phyloP scores from a whole-genome alignment of 768 basidiomycete species.

The Psilocybe tampanensis region DNA sequence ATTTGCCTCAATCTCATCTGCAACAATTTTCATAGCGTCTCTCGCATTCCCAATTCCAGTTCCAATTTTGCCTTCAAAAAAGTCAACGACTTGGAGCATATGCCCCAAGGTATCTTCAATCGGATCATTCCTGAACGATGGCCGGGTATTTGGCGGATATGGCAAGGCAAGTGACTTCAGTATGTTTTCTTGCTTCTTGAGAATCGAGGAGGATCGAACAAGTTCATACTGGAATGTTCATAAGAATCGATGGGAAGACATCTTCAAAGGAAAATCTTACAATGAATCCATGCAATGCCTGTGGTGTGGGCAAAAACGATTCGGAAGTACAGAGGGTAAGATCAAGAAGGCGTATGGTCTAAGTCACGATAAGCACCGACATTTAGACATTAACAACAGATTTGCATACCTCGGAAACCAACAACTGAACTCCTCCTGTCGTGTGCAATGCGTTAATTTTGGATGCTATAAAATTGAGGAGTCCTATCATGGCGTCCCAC shows the following conservation, averaged over 20 bases:
- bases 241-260: neutral
- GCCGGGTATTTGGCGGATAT: conserved; percentile 24
- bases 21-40: conserved; percentile 58
- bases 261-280: conserved; percentile 39
- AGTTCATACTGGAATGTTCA: conserved; percentile 56
- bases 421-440: conserved; percentile 52
- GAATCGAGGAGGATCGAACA: conserved; percentile 51
- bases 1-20: conserved; percentile 60
- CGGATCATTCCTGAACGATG: conserved; percentile 32
- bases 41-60: conserved; percentile 46
- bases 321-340: conserved; percentile 56
- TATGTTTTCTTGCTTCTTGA: conserved; percentile 50
- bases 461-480: conserved; percentile 58
- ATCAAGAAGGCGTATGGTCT: conserved; percentile 59
- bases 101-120: conserved; percentile 42
- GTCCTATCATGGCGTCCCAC: conserved; percentile 57
- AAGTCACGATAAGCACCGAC: no score
- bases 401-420: conserved; percentile 53
- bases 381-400: neutral
- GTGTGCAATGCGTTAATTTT: conserved; percentile 55
- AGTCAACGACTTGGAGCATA: conserved; percentile 45
- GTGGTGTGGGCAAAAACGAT: conserved; percentile 52
- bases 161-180: conserved; percentile 43
- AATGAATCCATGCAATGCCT: conserved; percentile 59
- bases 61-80: conserved; percentile 57